A percentile compares a stretch with the other conserved stretches of the same genome.
phyloP scores from a whole-genome alignment of 2,329 filamentous ascomycete species.

The Sarocladiaceae sp. region DNA sequence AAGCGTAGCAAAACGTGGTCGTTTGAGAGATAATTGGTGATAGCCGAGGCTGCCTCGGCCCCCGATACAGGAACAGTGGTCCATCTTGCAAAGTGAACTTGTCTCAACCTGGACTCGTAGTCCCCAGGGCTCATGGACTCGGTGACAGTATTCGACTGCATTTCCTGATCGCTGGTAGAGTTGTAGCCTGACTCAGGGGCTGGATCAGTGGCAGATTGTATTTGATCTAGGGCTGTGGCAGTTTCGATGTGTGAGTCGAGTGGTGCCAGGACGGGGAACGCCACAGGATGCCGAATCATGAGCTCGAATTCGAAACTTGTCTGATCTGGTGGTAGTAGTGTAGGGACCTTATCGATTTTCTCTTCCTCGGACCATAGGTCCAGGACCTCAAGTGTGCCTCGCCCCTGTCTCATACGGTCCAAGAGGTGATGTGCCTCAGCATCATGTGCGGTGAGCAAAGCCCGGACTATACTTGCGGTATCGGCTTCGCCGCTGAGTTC shows the following conservation, averaged over 20 bases:
- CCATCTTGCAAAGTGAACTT: conserved; percentile 10
- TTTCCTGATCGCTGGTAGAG: too few relatives aligned
- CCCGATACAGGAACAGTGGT: conserved; percentile 7
- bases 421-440: conserved; percentile 9
- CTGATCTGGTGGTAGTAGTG: conserved; percentile 11
- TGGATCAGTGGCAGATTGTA: too few relatives aligned
- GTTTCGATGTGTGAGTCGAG: conserved; percentile 10
- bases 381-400: conserved; percentile 2
- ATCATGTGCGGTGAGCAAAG: conserved; percentile 8
- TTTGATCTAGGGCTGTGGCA: background rate
- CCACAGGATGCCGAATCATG: conserved; percentile 11
- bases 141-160: too few relatives aligned
- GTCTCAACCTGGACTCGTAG: background rate
- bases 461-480: background rate
- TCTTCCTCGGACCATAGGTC: conserved; percentile 3
- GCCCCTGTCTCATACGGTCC: background rate
- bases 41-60: conserved; percentile 11
- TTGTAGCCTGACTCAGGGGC: too few relatives aligned
- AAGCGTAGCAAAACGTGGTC: conserved; percentile 31
- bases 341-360: background rate
- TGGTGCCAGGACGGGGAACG: conserved; percentile 10
- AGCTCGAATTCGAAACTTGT: conserved; percentile 12
- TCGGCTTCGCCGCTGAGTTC: background rate
- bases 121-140: too few relatives aligned
- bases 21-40: conserved; percentile 28